These are phyloP conservation scores for Cyclotella distinguenda DNA, from an alignment of 108 stramenopile species.

Conservation along the genomic window DNA sequence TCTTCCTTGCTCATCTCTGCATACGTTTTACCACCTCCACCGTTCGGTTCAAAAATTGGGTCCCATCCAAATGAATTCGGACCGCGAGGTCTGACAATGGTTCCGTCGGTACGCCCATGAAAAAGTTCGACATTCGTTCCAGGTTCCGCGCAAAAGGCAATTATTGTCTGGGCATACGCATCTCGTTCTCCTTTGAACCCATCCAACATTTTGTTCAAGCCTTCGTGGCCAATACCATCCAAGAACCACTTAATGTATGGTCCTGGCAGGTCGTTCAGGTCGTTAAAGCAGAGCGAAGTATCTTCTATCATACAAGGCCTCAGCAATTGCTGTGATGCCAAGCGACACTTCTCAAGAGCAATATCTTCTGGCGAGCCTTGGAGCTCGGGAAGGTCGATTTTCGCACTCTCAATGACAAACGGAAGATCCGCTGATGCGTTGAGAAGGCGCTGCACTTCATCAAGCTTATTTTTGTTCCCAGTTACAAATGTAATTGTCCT, in stretches of 20 bases:
- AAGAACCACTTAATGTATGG: slow-evolving; percentile 97
- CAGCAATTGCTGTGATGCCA: slow-evolving; percentile 59
- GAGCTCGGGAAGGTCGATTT: slow-evolving; percentile 66
- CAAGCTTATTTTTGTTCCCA: slow-evolving; percentile 92
- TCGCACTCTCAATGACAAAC: slow-evolving; percentile 47
- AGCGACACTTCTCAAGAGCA: slow-evolving; percentile 78
- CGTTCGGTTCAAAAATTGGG: slow-evolving; percentile 84
- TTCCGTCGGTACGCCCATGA: slow-evolving; percentile 59
- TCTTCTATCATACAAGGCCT: slow-evolving; percentile 91
- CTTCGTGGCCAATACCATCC: slow-evolving; percentile 82
- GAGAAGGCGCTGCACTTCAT: slow-evolving; percentile 75
- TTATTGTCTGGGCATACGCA: slow-evolving; percentile 90
- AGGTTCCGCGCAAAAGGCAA: slow-evolving; percentile 80
- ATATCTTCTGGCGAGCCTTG: slow-evolving; percentile 86
- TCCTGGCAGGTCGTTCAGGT: slow-evolving; percentile 85
- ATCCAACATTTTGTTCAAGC: slow-evolving; percentile 74
- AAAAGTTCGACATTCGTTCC: slow-evolving; percentile 69
- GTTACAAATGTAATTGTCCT: slow-evolving; percentile 82
- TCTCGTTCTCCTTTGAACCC: slow-evolving; percentile 72
- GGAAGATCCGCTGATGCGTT: slow-evolving; percentile 10
- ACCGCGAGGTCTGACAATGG: slow-evolving; percentile 83
- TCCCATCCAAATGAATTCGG: slow-evolving; percentile 89
- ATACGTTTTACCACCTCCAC: slow-evolving; percentile 61
- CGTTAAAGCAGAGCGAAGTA: slow-evolving; percentile 87
- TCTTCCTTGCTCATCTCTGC: slow-evolving; percentile 87